Evolutionary conservation across 164 flowering plant species (phyloP).

Genomic region (Protea cynaroides): DNA sequence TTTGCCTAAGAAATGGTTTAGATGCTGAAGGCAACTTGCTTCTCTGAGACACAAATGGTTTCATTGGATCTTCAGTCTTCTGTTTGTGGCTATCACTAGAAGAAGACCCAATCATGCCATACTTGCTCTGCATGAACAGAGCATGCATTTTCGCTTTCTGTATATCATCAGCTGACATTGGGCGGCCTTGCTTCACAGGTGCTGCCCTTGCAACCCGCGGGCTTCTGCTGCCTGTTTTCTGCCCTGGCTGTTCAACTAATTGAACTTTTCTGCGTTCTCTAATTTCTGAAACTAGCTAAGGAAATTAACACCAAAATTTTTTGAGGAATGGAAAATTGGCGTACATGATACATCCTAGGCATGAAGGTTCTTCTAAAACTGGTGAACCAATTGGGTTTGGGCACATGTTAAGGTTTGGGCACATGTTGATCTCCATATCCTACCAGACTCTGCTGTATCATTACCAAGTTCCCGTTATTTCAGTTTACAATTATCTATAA

Average conservation of each 20-base stretch:
- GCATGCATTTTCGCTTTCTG: constrained; percentile 97
- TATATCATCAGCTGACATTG: constrained; percentile 95
- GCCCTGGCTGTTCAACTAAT: constrained; percentile 86
- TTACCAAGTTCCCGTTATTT: not conserved
- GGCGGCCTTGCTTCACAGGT: constrained; percentile 61
- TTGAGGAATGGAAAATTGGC: not conserved
- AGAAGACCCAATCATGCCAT: constrained; percentile 41
- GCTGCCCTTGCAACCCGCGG: constrained; percentile 40
- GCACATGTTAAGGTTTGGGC: no score
- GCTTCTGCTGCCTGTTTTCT: constrained; percentile 43
- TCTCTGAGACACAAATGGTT: constrained; percentile 20
- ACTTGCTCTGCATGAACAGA: constrained; percentile 67
- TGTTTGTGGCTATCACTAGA: constrained; percentile 21
- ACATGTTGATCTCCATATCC: not conserved
- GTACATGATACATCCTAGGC: not conserved
- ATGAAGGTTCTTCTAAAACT: not conserved
- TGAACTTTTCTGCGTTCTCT: constrained; percentile 80
- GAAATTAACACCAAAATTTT: constrained; percentile 14
- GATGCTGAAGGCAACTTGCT: constrained; percentile 16
- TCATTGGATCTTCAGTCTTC: constrained; percentile 31
- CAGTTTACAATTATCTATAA: no score
- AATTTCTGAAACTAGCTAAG: constrained; percentile 61
- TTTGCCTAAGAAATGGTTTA: constrained; percentile 22
- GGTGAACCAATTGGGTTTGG: not conserved
- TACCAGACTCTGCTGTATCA: not conserved